Evolutionary conservation across 495 filamentous ascomycete genomes (phyloP).

Genomic region (Cladorrhinum samala): DNA sequence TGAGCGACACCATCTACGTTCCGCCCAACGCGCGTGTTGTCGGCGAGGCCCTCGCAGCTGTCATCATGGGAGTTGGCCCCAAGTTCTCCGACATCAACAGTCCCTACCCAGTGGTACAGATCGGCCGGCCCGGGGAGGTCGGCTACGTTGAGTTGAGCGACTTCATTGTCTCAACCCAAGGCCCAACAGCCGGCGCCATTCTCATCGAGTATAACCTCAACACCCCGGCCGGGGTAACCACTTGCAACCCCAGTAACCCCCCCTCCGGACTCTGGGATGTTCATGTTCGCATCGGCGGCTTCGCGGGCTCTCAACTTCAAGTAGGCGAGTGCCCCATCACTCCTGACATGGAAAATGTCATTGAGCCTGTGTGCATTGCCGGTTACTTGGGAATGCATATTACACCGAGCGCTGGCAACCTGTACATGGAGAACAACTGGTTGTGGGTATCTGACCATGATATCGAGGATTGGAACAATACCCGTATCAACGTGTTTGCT

Average conservation of each 20-base stretch:
- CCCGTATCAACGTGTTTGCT: slow-evolving; percentile 79
- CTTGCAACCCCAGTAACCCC: slow-evolving; percentile 48
- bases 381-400: slow-evolving; percentile 78
- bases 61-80: slow-evolving; percentile 39
- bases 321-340: slow-evolving; percentile 62
- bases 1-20: slow-evolving; percentile 42
- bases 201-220: slow-evolving; percentile 83
- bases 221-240: slow-evolving; percentile 4
- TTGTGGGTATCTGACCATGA: slow-evolving; percentile 94
- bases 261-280: slow-evolving; percentile 83
- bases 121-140: slow-evolving; percentile 45
- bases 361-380: slow-evolving; percentile 54
- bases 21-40: slow-evolving; percentile 43
- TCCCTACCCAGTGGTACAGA: slow-evolving; percentile 46
- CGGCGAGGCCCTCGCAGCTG: slow-evolving; percentile 41
- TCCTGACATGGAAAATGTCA: slow-evolving; percentile 47
- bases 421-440: slow-evolving; percentile 89
- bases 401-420: slow-evolving; percentile 57
- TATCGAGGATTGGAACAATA: slow-evolving; percentile 54
- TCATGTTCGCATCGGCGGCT: slow-evolving; percentile 77
- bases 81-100: slow-evolving; percentile 40
- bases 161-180: slow-evolving; percentile 38
- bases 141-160: slow-evolving; percentile 55
- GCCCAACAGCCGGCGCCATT: slow-evolving; percentile 44
- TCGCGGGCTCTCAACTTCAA: slow-evolving; percentile 71